A percentile compares a stretch with the other conserved stretches of the same genome.
Evolutionary conservation across 768 basidiomycete species (phyloP).

Genomic region (Cubamyces sp.): DNA sequence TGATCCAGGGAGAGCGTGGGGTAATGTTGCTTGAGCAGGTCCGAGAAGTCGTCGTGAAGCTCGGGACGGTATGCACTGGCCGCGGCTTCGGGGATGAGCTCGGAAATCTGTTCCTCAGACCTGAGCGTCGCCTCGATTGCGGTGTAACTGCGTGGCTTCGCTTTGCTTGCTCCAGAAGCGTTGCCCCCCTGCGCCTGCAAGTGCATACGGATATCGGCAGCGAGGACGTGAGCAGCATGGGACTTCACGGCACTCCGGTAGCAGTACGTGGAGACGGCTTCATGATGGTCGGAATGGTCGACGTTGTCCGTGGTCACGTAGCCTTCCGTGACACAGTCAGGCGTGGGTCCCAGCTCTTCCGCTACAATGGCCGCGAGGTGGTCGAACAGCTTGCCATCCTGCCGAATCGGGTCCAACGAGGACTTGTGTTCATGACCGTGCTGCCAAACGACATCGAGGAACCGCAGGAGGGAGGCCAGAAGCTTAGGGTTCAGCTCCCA

Average conservation of each 20-base stretch:
- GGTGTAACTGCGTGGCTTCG: slow-evolving; percentile 63
- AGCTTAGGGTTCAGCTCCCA: slow-evolving; percentile 81
- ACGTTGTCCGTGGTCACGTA: slow-evolving; percentile 52
- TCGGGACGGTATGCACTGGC: slow-evolving; percentile 73
- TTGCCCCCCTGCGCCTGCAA: slow-evolving; percentile 39
- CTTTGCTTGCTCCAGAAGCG: slow-evolving; percentile 32
- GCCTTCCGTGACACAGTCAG: slow-evolving; percentile 64
- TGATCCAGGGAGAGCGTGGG: slow-evolving; percentile 66
- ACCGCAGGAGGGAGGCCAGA: slow-evolving; percentile 72
- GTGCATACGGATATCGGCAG: slow-evolving; percentile 72
- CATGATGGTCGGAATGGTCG: slow-evolving; percentile 59
- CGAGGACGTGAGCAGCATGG: slow-evolving; percentile 73
- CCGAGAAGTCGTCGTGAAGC: slow-evolving; percentile 65
- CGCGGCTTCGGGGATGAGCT: slow-evolving; percentile 70
- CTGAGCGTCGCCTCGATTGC: slow-evolving; percentile 61
- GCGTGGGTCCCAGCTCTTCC: slow-evolving; percentile 73
- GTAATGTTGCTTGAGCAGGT: slow-evolving; percentile 54
- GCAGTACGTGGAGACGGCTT: slow-evolving; percentile 61
- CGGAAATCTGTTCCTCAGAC: slow-evolving; percentile 64
- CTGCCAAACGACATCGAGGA: slow-evolving; percentile 80
- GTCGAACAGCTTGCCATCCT: slow-evolving; percentile 69
- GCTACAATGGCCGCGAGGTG: slow-evolving; percentile 64
- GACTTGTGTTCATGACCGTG: slow-evolving; percentile 74
- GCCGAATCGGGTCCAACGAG: slow-evolving; percentile 57
- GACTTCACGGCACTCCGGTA: slow-evolving; percentile 76